A percentile compares a stretch with the other conserved stretches of the same genome.
Conservation (phyloP, 495 filamentous ascomycete genomes). For the Penicillium atrosanguineum region DNA sequence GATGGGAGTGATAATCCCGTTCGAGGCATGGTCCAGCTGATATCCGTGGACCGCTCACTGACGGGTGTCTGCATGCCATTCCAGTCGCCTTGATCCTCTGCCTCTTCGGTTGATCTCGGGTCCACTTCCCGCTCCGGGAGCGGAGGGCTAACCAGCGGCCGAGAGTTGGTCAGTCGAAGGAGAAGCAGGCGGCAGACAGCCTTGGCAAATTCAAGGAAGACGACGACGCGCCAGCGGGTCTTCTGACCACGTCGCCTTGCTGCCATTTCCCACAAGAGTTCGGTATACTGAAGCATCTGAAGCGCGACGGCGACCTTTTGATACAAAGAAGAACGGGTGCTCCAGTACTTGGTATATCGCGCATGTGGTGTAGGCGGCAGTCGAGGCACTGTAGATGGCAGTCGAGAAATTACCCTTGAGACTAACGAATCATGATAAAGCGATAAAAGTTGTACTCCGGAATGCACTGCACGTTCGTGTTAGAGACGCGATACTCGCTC, state of each 20-base stretch:
- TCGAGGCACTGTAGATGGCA: slow-evolving; percentile 41
- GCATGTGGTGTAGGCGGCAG: slow-evolving; percentile 69
- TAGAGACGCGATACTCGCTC: slow-evolving; percentile 1
- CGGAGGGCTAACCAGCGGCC: slow-evolving; percentile 80
- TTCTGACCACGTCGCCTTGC: slow-evolving; percentile 83
- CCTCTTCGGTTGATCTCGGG: slow-evolving; percentile 59
- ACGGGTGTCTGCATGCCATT: slow-evolving; percentile 49
- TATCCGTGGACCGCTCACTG: slow-evolving; percentile 43
- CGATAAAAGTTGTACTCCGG: slow-evolving; percentile 81
- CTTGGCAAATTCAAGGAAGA: slow-evolving; percentile 82
- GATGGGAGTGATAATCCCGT: slow-evolving; percentile 81
- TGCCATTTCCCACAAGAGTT: slow-evolving; percentile 81
- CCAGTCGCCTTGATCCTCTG: slow-evolving; percentile 43
- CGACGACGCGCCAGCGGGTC: slow-evolving; percentile 83
- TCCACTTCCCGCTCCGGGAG: slow-evolving; percentile 82
- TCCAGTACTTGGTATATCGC: slow-evolving; percentile 91
- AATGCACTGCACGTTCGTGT: slow-evolving; percentile 58
- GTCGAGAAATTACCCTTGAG: slow-evolving; percentile 55
- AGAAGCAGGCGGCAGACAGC: slow-evolving; percentile 81
- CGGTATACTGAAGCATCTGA: slow-evolving; percentile 89
- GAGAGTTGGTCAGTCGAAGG: slow-evolving; percentile 75
- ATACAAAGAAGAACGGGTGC: slow-evolving; percentile 69
- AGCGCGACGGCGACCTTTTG: slow-evolving; percentile 72
- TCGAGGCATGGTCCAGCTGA: slow-evolving; percentile 90
- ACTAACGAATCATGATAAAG: slow-evolving; percentile 94